These are phyloP conservation scores for Arthroderma sp. DNA, from an alignment of 2,329 filamentous ascomycete genomes.

Conservation along the genomic window DNA sequence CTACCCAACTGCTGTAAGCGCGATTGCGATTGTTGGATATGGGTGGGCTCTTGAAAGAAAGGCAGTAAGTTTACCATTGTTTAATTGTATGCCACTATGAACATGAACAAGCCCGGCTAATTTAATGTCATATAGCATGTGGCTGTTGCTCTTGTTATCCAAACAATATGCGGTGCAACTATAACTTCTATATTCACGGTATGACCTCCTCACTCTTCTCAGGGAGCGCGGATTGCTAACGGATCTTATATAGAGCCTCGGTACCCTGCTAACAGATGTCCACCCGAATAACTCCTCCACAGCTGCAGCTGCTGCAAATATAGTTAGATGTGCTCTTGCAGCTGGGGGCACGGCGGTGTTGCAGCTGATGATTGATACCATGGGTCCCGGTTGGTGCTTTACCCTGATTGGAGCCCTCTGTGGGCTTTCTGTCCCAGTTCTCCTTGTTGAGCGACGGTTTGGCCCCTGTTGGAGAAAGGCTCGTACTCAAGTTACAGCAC, in stretches of 20 bases:
- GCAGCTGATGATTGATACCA: background rate
- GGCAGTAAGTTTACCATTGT: background rate
- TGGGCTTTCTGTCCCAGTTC: no score
- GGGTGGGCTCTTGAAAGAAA: conserved; percentile 2
- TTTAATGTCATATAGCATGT: background rate
- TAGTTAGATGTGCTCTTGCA: conserved; percentile 1
- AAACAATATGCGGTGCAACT: background rate
- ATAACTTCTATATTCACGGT: conserved; percentile 2
- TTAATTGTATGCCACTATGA: no score
- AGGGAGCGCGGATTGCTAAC: no score
- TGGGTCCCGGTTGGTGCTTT: conserved; percentile 1
- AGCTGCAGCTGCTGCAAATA: conserved; percentile 1
- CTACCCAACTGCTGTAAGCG: background rate
- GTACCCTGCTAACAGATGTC: conserved; percentile 1
- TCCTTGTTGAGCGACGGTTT: no score
- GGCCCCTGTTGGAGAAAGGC: no score
- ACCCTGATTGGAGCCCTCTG: background rate
- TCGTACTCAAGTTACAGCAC: no score
- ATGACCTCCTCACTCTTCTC: no score
- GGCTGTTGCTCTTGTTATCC: conserved; percentile 1
- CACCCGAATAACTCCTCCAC: conserved; percentile 1
- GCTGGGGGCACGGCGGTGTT: background rate
- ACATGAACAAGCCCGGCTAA: no score
- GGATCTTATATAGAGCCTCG: no score
- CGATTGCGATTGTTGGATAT: background rate